A percentile compares a stretch with the other conserved stretches of the same genome.
These are phyloP conservation scores for Teunomyces kruisii DNA, from an alignment of 805 yeast species.

Conservation along the genomic window DNA sequence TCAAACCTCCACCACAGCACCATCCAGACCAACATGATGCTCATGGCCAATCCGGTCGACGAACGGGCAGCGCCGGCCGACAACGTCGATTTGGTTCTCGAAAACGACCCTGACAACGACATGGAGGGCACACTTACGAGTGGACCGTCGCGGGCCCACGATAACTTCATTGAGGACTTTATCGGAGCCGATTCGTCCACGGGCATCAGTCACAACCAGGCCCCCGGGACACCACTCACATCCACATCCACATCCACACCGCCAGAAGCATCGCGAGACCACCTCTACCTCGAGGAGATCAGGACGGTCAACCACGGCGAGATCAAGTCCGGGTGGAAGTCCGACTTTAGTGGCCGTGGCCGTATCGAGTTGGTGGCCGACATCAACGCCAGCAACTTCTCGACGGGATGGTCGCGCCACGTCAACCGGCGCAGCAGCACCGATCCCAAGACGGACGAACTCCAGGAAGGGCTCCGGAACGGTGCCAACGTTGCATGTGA, in stretches of 20 bases:
- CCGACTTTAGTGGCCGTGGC: constrained; percentile 80
- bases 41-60: constrained; percentile 7
- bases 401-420: constrained; percentile 50
- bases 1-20: constrained; percentile 29
- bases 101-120: constrained; percentile 16
- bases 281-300: constrained; percentile 66
- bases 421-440: constrained; percentile 44
- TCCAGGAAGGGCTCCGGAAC: constrained; percentile 26
- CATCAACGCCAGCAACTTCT: constrained; percentile 56
- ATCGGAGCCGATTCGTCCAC: constrained; percentile 4
- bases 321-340: constrained; percentile 90
- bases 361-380: constrained; percentile 77
- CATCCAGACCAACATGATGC: constrained; percentile 22
- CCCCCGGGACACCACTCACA: too few species aligned
- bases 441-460: constrained; percentile 25
- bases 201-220: too few species aligned
- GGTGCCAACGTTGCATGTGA: constrained; percentile 71
- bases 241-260: too few species aligned
- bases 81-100: constrained; percentile 8
- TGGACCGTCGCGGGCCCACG: constrained; percentile 23
- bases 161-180: constrained; percentile 29
- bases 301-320: constrained; percentile 78
- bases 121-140: constrained; percentile 9
- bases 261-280: constrained; percentile 5
- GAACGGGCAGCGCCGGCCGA: not conserved